phyloP scores from a whole-genome alignment of 1,139 yeast species.

The Suhomyces choctaworum region DNA sequence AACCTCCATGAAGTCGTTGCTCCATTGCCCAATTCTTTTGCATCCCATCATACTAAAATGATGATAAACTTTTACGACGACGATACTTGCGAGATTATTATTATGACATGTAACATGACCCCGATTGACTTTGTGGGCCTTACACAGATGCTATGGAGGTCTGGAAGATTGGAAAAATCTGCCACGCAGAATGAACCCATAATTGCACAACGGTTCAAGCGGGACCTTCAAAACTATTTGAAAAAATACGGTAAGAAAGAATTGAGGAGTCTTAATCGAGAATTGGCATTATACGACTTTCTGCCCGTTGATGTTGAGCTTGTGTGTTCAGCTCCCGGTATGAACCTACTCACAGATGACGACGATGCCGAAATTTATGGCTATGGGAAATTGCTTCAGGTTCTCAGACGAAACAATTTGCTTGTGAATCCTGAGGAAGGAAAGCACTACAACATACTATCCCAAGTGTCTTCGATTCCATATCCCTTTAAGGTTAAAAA shows the following conservation, averaged over 20 bases:
- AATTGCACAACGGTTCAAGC: constrained; percentile 25
- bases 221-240: constrained; percentile 46
- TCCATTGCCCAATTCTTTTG: constrained; percentile 35
- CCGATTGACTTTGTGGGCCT: constrained; percentile 53
- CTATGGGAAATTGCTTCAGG: constrained; percentile 48
- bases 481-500: constrained; percentile 44
- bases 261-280: constrained; percentile 28
- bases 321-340: constrained; percentile 59
- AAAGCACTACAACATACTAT: constrained; percentile 36
- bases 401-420: constrained; percentile 35
- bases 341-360: constrained; percentile 19
- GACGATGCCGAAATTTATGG: constrained; percentile 41
- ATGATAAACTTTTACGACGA: constrained; percentile 56
- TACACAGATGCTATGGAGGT: constrained; percentile 67
- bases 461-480: constrained; percentile 64
- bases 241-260: constrained; percentile 35
- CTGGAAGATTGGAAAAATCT: constrained; percentile 42
- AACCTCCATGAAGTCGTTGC: constrained; percentile 36
- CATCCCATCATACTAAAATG: constrained; percentile 68
- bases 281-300: constrained; percentile 43
- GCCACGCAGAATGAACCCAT: constrained; percentile 3
- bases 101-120: constrained; percentile 62
- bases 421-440: constrained; percentile 21
- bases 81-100: constrained; percentile 35
- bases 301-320: constrained; percentile 50